Percentiles rank a stretch among this genome's conserved stretches.
These are phyloP conservation scores for Magnusiomyces suaveolens DNA, from an alignment of 1,139 yeast genomes.

Conservation along the genomic window DNA sequence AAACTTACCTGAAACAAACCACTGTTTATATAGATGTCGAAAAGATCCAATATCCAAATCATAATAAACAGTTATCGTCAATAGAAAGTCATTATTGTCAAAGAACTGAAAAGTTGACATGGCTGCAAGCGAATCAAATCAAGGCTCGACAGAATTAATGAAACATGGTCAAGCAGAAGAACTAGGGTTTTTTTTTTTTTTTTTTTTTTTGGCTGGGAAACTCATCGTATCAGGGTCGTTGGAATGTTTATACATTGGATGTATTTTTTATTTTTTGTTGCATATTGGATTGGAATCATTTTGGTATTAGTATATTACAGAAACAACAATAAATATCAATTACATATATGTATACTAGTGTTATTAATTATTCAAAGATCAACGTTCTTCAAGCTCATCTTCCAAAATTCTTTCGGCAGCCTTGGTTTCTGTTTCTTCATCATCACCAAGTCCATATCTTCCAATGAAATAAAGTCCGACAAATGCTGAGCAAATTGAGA, in stretches of 20 bases:
- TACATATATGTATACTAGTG: neutral
- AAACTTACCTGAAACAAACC: neutral
- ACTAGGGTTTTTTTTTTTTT: no score
- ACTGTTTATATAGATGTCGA: no score
- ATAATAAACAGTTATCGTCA: no score
- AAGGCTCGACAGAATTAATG: neutral
- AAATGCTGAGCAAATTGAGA: slow-evolving; percentile 70
- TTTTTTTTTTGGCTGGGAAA: neutral
- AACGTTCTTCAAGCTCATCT: neutral
- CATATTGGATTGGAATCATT: neutral
- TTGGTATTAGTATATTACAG: neutral
- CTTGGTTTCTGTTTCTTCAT: slow-evolving; percentile 11
- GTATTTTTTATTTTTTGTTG: neutral
- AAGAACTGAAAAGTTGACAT: no score
- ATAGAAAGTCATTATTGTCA: no score
- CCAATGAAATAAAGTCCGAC: slow-evolving; percentile 69
- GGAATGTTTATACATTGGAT: neutral
- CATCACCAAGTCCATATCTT: slow-evolving; percentile 72
- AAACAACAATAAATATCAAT: no score
- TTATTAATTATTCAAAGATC: neutral
- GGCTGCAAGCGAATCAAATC: no score
- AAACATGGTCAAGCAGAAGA: neutral
- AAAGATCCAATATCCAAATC: no score
- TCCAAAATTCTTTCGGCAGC: slow-evolving; percentile 2
- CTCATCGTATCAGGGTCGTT: neutral